Evolutionary conservation across 2,329 filamentous ascomycete species (phyloP).

Genomic region (Talaromyces atroroseus): DNA sequence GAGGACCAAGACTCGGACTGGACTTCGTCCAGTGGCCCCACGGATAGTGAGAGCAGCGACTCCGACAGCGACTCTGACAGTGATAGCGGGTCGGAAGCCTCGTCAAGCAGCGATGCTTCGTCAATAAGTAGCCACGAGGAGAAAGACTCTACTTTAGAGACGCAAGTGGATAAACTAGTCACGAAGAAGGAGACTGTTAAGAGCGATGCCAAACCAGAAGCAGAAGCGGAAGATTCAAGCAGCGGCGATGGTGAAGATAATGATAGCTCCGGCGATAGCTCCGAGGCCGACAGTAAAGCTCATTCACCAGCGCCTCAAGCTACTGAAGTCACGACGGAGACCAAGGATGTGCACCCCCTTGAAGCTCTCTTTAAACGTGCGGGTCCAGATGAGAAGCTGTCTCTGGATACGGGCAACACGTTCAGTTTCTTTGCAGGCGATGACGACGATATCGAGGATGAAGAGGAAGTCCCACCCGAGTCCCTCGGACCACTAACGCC

Average conservation of each 20-base stretch:
- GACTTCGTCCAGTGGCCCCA: constrained; percentile 32
- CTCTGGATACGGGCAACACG: constrained; percentile 31
- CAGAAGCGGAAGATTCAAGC: neutral
- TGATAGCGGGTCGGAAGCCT: neutral
- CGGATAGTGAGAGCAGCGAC: neutral
- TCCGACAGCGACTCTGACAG: neutral
- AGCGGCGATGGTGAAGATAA: constrained; percentile 9
- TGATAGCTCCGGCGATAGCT: constrained; percentile 6
- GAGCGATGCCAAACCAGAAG: constrained; percentile 11
- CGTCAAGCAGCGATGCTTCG: neutral
- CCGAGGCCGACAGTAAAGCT: constrained; percentile 10
- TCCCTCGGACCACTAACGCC: constrained; percentile 65
- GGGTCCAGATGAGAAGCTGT: constrained; percentile 38
- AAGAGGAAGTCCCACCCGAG: constrained; percentile 41
- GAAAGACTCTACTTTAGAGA: neutral
- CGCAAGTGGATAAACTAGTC: neutral
- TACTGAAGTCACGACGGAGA: constrained; percentile 28
- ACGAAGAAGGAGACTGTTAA: constrained; percentile 26
- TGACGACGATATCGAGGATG: constrained; percentile 39
- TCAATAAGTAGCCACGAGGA: neutral
- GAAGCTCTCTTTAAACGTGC: constrained; percentile 85
- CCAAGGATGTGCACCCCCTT: constrained; percentile 66
- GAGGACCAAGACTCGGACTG: constrained; percentile 25
- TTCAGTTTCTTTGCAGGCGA: constrained; percentile 72
- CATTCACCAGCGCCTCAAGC: constrained; percentile 31